Percentiles rank a stretch among this genome's conserved stretches.
Evolutionary conservation across 225 moss, liverwort and hornwort species (phyloP).

Genomic region (Sphagnum tenellum): DNA sequence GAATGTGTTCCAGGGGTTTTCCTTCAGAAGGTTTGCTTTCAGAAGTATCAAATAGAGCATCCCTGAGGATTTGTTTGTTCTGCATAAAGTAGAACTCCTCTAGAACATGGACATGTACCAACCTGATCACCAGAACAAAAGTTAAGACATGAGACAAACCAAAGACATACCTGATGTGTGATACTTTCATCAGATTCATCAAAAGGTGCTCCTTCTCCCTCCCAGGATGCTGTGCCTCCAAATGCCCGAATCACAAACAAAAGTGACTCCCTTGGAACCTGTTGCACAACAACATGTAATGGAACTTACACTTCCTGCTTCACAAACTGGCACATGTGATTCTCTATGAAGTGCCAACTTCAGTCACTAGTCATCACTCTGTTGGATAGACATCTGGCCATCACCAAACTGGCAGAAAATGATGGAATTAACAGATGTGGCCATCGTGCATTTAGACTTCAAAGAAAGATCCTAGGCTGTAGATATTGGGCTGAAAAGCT

Average conservation of each 20-base stretch:
- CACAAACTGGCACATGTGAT: no score
- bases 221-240: constrained; percentile 87
- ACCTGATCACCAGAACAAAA: background rate
- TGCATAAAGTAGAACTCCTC: no score
- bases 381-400: no score
- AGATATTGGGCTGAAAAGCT: no score
- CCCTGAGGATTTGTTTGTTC: no score
- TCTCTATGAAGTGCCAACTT: no score
- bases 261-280: constrained; percentile 69
- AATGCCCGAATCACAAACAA: constrained; percentile 66
- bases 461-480: no score
- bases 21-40: no score
- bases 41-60: no score
- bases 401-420: background rate
- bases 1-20: no score
- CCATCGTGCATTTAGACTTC: background rate
- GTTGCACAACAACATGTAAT: background rate
- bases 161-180: constrained; percentile 45
- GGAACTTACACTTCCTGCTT: no score
- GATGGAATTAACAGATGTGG: background rate
- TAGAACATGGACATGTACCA: background rate
- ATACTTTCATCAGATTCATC: constrained; percentile 66
- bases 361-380: no score
- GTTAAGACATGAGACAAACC: background rate
- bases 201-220: constrained; percentile 69